Evolutionary conservation across 1,284 basidiomycete genomes (phyloP).

Genomic region (Ustilago esculenta): DNA sequence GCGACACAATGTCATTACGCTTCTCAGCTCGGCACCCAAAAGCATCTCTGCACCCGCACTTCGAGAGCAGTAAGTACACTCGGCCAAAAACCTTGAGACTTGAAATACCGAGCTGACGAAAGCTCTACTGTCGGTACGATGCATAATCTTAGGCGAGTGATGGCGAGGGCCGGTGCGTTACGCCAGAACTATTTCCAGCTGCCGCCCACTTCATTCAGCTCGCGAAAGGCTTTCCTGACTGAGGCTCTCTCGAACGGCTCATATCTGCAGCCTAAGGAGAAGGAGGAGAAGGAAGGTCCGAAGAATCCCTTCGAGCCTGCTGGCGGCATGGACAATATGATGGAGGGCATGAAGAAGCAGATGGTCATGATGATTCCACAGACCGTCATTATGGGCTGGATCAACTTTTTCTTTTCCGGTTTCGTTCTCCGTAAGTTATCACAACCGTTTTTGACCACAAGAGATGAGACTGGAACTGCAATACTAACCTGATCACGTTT

Average conservation of each 20-base stretch:
- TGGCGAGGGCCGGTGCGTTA: constrained; percentile 51
- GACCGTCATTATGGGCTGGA: constrained; percentile 99
- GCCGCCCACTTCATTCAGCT: constrained; percentile 51
- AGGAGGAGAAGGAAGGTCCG: constrained; percentile 67
- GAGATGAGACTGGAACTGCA: neutral
- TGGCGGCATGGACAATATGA: constrained; percentile 94
- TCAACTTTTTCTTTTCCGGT: constrained; percentile 99
- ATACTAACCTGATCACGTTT: neutral
- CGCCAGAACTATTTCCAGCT: constrained; percentile 58
- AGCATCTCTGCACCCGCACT: constrained; percentile 79
- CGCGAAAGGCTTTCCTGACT: constrained; percentile 51
- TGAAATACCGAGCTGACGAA: no score
- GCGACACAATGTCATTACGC: constrained; percentile 88
- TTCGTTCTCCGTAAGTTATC: constrained; percentile 84
- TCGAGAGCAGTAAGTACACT: constrained; percentile 85
- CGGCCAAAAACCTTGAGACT: no score
- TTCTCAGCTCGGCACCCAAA: constrained; percentile 87
- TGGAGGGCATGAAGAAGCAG: constrained; percentile 98
- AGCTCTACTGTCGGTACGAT: no score
- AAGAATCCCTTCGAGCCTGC: constrained; percentile 80
- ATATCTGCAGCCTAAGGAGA: constrained; percentile 55
- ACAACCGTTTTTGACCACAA: no score
- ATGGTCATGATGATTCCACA: constrained; percentile 75
- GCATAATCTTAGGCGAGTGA: constrained; percentile 46
- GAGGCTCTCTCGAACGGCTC: constrained; percentile 55